Conservation (phyloP, 352 stramenopile genomes). For the Globisporangium rhizosaccharum region DNA sequence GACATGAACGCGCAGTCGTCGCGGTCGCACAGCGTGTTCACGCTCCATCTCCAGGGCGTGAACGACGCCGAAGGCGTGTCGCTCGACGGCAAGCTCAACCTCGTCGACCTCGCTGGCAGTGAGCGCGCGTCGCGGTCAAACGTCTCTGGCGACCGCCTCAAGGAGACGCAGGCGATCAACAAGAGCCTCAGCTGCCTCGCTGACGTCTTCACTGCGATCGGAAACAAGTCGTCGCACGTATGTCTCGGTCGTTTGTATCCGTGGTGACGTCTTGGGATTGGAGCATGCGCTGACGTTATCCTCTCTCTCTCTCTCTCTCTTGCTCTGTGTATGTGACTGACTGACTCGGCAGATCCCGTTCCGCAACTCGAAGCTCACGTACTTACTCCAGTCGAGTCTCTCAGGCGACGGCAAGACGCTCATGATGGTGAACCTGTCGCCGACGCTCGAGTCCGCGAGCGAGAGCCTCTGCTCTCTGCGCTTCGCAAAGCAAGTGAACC, state of each 20-base stretch:
- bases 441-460: slow-evolving; percentile 91
- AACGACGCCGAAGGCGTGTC: slow-evolving; percentile 77
- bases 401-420: slow-evolving; percentile 99
- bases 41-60: slow-evolving; percentile 63
- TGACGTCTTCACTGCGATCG: slow-evolving; percentile 98
- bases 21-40: slow-evolving; percentile 79
- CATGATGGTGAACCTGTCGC: slow-evolving; percentile 99
- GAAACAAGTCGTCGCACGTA: slow-evolving; percentile 93
- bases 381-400: slow-evolving; percentile 90
- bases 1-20: slow-evolving; percentile 92
- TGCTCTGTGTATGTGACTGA: not conserved
- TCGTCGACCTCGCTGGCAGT: slow-evolving; percentile 79
- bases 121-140: slow-evolving; percentile 81
- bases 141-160: slow-evolving; percentile 89
- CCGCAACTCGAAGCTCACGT: slow-evolving; percentile 82
- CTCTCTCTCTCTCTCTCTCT: too few relatives aligned
- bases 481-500: slow-evolving; percentile 95
- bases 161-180: slow-evolving; percentile 98
- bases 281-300: not conserved
- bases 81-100: slow-evolving; percentile 65
- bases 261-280: too few relatives aligned
- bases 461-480: slow-evolving; percentile 97
- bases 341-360: slow-evolving; percentile 82
- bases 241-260: slow-evolving; percentile 10
- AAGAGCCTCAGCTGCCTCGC: slow-evolving; percentile 98